Conservation (phyloP, 768 basidiomycete genomes). For the Rhodotorula graminis region DNA sequence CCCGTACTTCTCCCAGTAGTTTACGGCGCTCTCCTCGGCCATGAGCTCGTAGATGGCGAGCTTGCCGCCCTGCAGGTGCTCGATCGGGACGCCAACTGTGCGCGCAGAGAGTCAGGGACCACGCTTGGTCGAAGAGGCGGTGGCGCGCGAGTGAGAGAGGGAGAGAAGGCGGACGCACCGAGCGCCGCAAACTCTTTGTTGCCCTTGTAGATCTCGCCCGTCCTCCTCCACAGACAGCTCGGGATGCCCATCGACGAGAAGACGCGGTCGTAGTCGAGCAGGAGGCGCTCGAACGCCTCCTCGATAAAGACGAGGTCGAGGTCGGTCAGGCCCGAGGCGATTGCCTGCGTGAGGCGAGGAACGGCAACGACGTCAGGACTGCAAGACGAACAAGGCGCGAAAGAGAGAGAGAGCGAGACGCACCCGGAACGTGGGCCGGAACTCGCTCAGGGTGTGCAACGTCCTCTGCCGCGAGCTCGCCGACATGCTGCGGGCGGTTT, state of each 20-base stretch:
- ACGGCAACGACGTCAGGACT: too few species aligned
- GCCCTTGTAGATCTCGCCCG: conserved; percentile 97
- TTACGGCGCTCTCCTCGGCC: conserved; percentile 93
- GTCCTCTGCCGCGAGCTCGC: conserved; percentile 89
- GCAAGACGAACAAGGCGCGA: too few species aligned
- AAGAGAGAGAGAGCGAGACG: conserved; percentile 34
- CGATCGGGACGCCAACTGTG: conserved; percentile 70
- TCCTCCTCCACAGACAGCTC: conserved; percentile 91
- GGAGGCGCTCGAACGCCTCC: conserved; percentile 89
- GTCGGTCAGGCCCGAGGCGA: conserved; percentile 78
- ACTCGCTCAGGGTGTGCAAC: conserved; percentile 64
- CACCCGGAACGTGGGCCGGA: conserved; percentile 50
- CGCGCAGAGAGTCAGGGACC: conserved; percentile 34
- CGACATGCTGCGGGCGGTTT: conserved; percentile 59
- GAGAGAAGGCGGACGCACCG: conserved; percentile 15
- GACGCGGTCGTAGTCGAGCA: conserved; percentile 87
- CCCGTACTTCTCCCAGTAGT: conserved; percentile 99
- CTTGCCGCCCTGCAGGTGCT: conserved; percentile 86
- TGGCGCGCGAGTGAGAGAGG: not conserved
- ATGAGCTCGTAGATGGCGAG: conserved; percentile 96
- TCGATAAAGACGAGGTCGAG: conserved; percentile 95
- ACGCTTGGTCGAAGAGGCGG: not conserved
- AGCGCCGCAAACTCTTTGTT: conserved; percentile 93
- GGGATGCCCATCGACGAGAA: conserved; percentile 95
- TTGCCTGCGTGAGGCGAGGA: conserved; percentile 45